Evolutionary conservation across 306 rosid genomes (phyloP).

Genomic region (Cicer bijugum): DNA sequence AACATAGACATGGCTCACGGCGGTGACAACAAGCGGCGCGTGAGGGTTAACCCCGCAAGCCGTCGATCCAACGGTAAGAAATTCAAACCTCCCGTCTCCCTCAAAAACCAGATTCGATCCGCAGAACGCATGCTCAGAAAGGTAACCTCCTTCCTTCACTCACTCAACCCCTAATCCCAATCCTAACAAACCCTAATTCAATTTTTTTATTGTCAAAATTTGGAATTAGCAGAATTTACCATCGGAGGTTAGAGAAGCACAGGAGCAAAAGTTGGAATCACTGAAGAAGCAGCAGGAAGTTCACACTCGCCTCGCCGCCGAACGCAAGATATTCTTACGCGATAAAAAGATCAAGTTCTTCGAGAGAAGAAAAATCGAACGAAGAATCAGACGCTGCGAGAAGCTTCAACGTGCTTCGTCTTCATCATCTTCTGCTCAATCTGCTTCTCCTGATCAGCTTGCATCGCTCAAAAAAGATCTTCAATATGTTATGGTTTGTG

Average conservation of each 20-base stretch:
- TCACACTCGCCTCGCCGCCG: conserved; percentile 82
- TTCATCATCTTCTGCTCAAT: conserved; percentile 55
- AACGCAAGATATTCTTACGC: conserved; percentile 80
- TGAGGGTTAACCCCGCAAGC: conserved; percentile 59
- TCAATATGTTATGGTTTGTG: conserved; percentile 83
- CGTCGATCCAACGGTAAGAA: conserved; percentile 80
- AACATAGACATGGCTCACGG: conserved; percentile 77
- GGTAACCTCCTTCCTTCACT: conserved; percentile 45
- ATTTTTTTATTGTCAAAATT: not conserved
- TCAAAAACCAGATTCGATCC: conserved; percentile 96
- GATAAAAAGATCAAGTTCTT: conserved; percentile 91
- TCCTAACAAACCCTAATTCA: not conserved
- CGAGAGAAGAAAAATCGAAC: conserved; percentile 92
- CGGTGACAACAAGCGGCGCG: conserved; percentile 86
- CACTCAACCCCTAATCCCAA: conserved; percentile 4
- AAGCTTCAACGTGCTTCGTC: conserved; percentile 79
- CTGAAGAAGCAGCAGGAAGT: conserved; percentile 92
- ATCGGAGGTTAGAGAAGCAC: conserved; percentile 72
- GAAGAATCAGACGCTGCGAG: conserved; percentile 87
- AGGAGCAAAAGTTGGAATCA: conserved; percentile 75
- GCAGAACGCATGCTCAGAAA: conserved; percentile 88
- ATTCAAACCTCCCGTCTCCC: conserved; percentile 78
- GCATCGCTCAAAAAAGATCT: conserved; percentile 86
- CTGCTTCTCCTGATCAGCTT: conserved; percentile 72
- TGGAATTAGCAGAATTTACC: conserved; percentile 63